phyloP scores from a whole-genome alignment of 257 asterid genomes.

The Solanum pinnatisectum region DNA sequence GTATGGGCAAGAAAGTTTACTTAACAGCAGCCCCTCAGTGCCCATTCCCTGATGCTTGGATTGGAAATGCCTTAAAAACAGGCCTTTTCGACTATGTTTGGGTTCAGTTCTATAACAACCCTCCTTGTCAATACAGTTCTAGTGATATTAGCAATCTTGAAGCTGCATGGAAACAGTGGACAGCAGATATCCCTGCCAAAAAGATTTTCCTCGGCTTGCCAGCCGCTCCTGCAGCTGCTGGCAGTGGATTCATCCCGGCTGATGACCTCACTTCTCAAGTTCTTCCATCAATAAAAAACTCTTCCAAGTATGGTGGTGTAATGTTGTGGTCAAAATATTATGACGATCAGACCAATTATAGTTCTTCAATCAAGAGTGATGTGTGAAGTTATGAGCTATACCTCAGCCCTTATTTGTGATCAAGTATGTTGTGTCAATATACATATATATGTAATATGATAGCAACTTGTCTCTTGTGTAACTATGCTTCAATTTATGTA shows the following conservation, averaged over 20 bases:
- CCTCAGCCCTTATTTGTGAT: neutral
- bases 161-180: slow-evolving; percentile 2
- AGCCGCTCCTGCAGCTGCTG: neutral
- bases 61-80: neutral
- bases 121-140: neutral
- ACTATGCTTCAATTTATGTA: neutral
- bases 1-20: neutral
- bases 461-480: neutral
- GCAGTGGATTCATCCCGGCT: neutral
- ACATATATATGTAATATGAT: neutral
- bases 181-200: neutral
- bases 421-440: neutral
- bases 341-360: neutral
- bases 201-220: neutral
- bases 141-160: neutral
- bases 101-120: slow-evolving; percentile 1
- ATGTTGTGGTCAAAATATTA: slow-evolving; percentile 1
- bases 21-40: slow-evolving; percentile 5
- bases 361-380: slow-evolving; percentile 1
- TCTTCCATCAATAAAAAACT: neutral
- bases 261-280: neutral
- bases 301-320: neutral
- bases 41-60: slow-evolving; percentile 10
- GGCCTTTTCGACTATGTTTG: neutral
- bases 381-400: neutral